Evolutionary conservation across 2,329 filamentous ascomycete species (phyloP).

Genomic region (Talaromyces sp.): DNA sequence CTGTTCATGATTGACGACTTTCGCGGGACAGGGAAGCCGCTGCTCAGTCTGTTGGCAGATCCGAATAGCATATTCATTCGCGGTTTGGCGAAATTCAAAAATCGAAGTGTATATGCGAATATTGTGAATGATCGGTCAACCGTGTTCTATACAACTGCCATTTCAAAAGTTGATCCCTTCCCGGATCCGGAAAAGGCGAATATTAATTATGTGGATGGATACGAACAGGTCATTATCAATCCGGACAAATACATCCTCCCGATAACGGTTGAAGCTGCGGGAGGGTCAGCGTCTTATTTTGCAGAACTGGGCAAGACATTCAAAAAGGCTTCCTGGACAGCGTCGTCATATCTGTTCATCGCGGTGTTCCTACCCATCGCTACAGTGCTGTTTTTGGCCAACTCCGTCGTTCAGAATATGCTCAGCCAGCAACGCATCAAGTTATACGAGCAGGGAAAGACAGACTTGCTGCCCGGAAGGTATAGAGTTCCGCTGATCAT

Average conservation of each 20-base stretch:
- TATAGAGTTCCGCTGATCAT: constrained; percentile 76
- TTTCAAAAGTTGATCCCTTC: constrained; percentile 75
- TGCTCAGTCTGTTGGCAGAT: constrained; percentile 78
- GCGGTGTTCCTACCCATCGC: constrained; percentile 70
- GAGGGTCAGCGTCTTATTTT: not conserved
- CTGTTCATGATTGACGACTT: constrained; percentile 85
- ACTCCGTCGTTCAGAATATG: constrained; percentile 71
- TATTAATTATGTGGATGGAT: constrained; percentile 70
- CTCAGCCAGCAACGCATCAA: constrained; percentile 70
- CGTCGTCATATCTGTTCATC: constrained; percentile 64
- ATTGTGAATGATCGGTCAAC: constrained; percentile 80
- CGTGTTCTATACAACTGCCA: constrained; percentile 76
- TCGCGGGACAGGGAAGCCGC: constrained; percentile 72
- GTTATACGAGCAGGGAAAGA: constrained; percentile 68
- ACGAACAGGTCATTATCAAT: constrained; percentile 72
- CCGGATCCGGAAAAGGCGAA: constrained; percentile 62
- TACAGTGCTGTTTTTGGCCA: constrained; percentile 66
- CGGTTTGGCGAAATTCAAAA: constrained; percentile 70
- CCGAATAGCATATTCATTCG: constrained; percentile 80
- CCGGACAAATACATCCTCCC: constrained; percentile 25
- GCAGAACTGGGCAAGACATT: constrained; percentile 31
- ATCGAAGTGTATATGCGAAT: constrained; percentile 77
- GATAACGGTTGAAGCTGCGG: constrained; percentile 22
- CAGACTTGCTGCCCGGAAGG: constrained; percentile 62
- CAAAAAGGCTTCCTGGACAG: constrained; percentile 45